Conservation (phyloP, 2,329 filamentous ascomycete genomes). For the Teratosphaeria gauchensis region DNA sequence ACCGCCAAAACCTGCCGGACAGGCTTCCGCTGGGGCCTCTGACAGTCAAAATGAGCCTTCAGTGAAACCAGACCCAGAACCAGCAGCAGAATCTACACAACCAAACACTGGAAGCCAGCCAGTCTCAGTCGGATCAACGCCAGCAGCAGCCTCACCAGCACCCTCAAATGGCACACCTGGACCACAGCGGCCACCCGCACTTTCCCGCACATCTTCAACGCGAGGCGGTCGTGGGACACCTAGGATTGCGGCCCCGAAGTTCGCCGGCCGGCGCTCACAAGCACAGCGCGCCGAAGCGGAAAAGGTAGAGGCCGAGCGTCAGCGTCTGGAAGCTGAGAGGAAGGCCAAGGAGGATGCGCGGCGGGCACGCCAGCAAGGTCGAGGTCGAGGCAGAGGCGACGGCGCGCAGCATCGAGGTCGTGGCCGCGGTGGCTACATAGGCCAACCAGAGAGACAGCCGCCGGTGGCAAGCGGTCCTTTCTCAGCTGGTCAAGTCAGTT, state of each 20-base stretch:
- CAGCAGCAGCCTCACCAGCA: not conserved
- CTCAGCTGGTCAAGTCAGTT: slow-evolving; percentile 24
- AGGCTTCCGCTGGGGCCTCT: not conserved
- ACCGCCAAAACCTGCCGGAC: not conserved
- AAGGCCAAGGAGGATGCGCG: slow-evolving; percentile 20
- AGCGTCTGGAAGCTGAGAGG: slow-evolving; percentile 27
- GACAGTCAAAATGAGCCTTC: not conserved
- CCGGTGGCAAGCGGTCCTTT: slow-evolving; percentile 34
- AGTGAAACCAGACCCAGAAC: not conserved
- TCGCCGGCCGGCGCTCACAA: slow-evolving; percentile 36
- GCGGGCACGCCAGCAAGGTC: slow-evolving; percentile 15
- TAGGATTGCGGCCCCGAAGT: slow-evolving; percentile 25
- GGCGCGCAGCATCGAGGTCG: slow-evolving; percentile 23
- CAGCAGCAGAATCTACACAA: not conserved
- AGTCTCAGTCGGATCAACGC: not conserved
- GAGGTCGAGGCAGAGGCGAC: slow-evolving; percentile 14
- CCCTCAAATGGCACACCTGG: not conserved
- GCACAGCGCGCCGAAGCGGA: slow-evolving; percentile 35
- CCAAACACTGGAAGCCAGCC: not conserved
- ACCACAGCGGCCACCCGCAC: not conserved
- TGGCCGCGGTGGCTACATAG: slow-evolving; percentile 36
- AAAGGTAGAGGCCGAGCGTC: slow-evolving; percentile 30
- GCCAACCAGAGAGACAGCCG: slow-evolving; percentile 20
- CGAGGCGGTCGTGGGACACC: not conserved
- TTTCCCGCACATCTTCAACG: not conserved